Evolutionary conservation across 768 basidiomycete species (phyloP).

Genomic region (Boletus subcaerulescens): DNA sequence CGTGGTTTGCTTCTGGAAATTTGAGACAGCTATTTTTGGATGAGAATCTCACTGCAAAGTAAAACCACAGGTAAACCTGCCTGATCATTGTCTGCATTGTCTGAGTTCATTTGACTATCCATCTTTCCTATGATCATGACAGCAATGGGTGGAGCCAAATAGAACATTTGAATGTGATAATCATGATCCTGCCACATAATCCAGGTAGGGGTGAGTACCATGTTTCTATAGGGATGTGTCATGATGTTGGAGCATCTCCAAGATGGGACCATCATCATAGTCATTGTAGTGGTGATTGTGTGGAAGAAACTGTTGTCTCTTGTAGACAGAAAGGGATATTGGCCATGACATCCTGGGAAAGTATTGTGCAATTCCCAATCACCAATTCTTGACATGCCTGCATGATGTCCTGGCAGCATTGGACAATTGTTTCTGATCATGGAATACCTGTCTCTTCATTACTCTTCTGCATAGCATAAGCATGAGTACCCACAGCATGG

Average conservation of each 20-base stretch:
- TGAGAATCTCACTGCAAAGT: too few relatives aligned
- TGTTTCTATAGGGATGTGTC: not conserved
- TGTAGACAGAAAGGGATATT: not conserved
- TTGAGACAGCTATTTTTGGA: too few relatives aligned
- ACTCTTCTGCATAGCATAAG: too few relatives aligned
- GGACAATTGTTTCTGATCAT: not conserved
- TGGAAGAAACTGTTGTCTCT: not conserved
- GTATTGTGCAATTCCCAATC: not conserved
- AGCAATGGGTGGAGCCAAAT: not conserved
- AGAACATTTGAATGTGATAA: conserved; percentile 6
- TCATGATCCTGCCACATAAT: conserved; percentile 11
- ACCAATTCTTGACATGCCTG: not conserved
- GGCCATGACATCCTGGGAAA: not conserved
- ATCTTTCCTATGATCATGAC: not conserved
- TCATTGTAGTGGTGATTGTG: not conserved
- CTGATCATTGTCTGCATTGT: too few relatives aligned
- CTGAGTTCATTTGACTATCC: too few relatives aligned
- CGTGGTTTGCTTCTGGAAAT: too few relatives aligned
- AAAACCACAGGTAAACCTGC: too few relatives aligned
- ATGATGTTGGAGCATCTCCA: conserved; percentile 8
- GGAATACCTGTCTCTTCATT: too few relatives aligned
- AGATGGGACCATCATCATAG: conserved; percentile 6
- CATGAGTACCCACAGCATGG: too few relatives aligned
- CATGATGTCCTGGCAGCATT: not conserved
- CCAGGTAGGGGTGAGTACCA: not conserved